Evolutionary conservation across 164 flowering plant genomes (phyloP).

Genomic region (Sextonia rubra): DNA sequence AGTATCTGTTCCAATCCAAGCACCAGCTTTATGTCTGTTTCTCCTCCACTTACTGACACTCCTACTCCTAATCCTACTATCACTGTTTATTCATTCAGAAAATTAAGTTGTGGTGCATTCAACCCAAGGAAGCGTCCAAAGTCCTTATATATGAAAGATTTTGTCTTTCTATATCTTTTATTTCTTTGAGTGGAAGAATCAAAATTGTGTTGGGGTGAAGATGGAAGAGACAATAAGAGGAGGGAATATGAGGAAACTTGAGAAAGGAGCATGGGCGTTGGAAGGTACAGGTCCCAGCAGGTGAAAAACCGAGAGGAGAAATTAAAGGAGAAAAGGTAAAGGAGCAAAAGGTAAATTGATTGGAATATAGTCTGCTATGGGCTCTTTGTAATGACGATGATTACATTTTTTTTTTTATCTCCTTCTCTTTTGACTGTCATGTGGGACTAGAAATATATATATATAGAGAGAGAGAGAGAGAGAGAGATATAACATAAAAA

Average conservation of each 20-base stretch:
- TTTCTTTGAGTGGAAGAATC: constrained; percentile 38
- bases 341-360: constrained; percentile 28
- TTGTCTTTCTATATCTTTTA: constrained; percentile 16
- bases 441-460: too few relatives aligned
- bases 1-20: constrained; percentile 2
- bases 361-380: constrained; percentile 35
- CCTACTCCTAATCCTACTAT: constrained; percentile 6
- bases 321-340: constrained; percentile 24
- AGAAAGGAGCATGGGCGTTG: constrained; percentile 47
- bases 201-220: constrained; percentile 42
- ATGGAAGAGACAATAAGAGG: constrained; percentile 15
- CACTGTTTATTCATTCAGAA: constrained; percentile 3
- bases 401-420: constrained; percentile 15
- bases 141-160: constrained; percentile 29
- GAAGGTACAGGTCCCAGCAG: constrained; percentile 48
- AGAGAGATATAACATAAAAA: constrained; percentile 25
- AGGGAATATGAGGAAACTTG: constrained; percentile 31
- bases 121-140: constrained; percentile 22
- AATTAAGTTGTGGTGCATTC: constrained; percentile 5
- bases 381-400: constrained; percentile 16
- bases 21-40: not conserved
- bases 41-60: constrained; percentile 1
- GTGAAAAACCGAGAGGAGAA: constrained; percentile 41
- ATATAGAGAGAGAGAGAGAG: too few relatives aligned
- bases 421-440: constrained; percentile 33